phyloP scores from a whole-genome alignment of 345 rosid genomes.

The Anastatica hierochuntica region DNA sequence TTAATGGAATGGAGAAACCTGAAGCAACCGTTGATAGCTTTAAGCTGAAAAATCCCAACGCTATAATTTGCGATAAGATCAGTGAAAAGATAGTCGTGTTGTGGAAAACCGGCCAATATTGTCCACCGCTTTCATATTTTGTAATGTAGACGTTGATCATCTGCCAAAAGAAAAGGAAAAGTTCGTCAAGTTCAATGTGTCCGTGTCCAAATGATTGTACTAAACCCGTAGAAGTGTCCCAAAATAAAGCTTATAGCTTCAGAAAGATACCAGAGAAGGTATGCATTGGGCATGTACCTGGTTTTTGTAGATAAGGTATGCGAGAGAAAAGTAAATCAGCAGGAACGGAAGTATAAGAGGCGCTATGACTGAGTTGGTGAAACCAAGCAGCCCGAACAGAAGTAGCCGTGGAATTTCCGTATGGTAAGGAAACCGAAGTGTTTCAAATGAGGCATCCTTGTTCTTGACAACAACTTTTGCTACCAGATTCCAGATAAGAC shows the following conservation, averaged over 20 bases:
- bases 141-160: constrained; percentile 62
- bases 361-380: constrained; percentile 72
- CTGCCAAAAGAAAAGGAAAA: constrained; percentile 31
- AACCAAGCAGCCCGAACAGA: constrained; percentile 76
- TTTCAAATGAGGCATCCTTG: constrained; percentile 32
- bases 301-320: constrained; percentile 66
- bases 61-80: constrained; percentile 72
- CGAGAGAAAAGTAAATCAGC: constrained; percentile 61
- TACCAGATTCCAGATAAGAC: constrained; percentile 43
- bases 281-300: constrained; percentile 31
- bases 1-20: constrained; percentile 64
- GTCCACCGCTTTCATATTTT: constrained; percentile 79
- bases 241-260: too few species aligned
- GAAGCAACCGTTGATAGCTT: constrained; percentile 63
- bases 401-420: constrained; percentile 80
- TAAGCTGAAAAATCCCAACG: constrained; percentile 74
- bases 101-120: constrained; percentile 77
- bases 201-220: too few species aligned
- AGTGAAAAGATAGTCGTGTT: constrained; percentile 80
- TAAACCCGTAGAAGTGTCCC: too few species aligned
- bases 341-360: constrained; percentile 76
- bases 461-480: constrained; percentile 35
- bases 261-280: neutral
- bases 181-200: too few species aligned
- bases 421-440: constrained; percentile 62